A percentile compares a stretch with the other conserved stretches of the same genome.
These are phyloP conservation scores for Tolypocladium endophyticum DNA, from an alignment of 2,329 filamentous ascomycete genomes.

Conservation along the genomic window DNA sequence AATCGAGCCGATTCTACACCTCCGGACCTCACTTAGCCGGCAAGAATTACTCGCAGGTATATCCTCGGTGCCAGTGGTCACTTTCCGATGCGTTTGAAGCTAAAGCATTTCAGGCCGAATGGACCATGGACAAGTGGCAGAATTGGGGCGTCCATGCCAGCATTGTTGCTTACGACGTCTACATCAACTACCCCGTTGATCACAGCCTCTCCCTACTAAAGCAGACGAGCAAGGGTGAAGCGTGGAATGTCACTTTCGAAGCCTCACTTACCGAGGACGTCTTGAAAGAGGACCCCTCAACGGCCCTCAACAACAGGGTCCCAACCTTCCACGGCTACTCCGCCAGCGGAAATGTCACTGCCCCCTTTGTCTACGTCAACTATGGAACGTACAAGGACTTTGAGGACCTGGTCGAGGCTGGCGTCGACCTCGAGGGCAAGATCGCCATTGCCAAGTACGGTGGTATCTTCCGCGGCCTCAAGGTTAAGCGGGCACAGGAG, in stretches of 20 bases:
- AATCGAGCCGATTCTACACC: conserved; percentile 74
- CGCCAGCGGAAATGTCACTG: conserved; percentile 84
- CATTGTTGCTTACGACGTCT: conserved; percentile 64
- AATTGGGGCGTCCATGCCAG: conserved; percentile 56
- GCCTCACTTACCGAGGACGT: conserved; percentile 78
- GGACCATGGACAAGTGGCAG: conserved; percentile 66
- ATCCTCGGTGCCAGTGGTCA: too few relatives aligned
- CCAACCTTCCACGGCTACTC: conserved; percentile 95
- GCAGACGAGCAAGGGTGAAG: conserved; percentile 19
- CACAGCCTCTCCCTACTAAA: conserved; percentile 59
- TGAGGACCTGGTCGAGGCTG: conserved; percentile 66
- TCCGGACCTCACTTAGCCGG: conserved; percentile 66
- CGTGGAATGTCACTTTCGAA: conserved; percentile 60
- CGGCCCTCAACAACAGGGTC: conserved; percentile 58
- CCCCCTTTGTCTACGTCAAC: conserved; percentile 78
- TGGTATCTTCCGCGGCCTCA: conserved; percentile 76
- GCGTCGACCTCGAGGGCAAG: conserved; percentile 69
- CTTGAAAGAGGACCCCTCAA: conserved; percentile 73
- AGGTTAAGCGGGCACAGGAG: conserved; percentile 86
- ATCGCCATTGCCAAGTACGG: conserved; percentile 85
- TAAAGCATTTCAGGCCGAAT: conserved; percentile 42
- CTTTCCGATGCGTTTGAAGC: neutral
- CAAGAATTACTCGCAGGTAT: conserved; percentile 61
- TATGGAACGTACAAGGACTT: conserved; percentile 83
- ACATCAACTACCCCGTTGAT: conserved; percentile 66